Conservation (phyloP, 2,329 filamentous ascomycete genomes). For the Aspergillus luchuensis region DNA sequence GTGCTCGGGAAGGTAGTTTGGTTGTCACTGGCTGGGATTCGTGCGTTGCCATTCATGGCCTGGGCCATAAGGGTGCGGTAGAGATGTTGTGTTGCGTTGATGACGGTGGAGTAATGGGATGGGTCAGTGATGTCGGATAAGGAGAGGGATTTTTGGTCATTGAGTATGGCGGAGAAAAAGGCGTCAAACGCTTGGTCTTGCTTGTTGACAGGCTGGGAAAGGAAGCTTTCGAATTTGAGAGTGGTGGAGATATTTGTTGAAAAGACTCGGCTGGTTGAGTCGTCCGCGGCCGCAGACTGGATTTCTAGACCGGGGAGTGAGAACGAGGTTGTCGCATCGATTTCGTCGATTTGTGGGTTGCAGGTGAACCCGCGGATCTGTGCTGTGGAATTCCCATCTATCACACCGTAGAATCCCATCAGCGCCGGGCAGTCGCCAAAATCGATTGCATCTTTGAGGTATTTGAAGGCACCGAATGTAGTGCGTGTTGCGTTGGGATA, state of each 20-base stretch:
- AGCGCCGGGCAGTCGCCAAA: background rate
- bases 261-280: background rate
- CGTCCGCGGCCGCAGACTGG: background rate
- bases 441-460: background rate
- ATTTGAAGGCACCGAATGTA: conserved; percentile 1
- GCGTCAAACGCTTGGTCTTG: conserved; percentile 2
- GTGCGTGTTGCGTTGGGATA: background rate
- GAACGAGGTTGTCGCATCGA: conserved; percentile 21
- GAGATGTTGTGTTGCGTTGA: conserved; percentile 14
- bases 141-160: conserved; percentile 1
- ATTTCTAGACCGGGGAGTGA: conserved; percentile 8
- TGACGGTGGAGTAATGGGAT: conserved; percentile 1
- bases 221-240: background rate
- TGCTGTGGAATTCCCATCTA: conserved; percentile 11
- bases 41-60: conserved; percentile 9
- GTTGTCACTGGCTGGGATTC: background rate
- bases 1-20: conserved; percentile 5
- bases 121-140: background rate
- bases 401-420: conserved; percentile 13
- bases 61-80: conserved; percentile 17
- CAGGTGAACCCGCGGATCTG: conserved; percentile 22
- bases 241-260: conserved; percentile 1
- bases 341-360: conserved; percentile 22
- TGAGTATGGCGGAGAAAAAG: conserved; percentile 9
- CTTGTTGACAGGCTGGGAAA: background rate